These are phyloP conservation scores for Leccinum broughii DNA, from an alignment of 768 basidiomycete genomes.

Conservation along the genomic window DNA sequence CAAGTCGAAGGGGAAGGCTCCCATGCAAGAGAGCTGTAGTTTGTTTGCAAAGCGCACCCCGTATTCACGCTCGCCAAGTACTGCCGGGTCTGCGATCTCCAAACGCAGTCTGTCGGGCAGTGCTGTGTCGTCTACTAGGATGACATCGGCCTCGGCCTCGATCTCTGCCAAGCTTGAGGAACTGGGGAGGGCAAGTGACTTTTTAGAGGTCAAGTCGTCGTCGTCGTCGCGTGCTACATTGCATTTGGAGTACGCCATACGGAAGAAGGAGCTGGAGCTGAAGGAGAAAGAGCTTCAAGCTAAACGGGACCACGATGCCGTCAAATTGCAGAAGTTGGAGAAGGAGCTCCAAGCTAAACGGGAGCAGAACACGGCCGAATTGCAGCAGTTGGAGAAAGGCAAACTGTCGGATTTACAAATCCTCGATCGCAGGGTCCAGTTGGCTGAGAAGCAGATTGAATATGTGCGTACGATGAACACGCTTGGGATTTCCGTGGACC, in stretches of 20 bases:
- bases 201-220: background rate
- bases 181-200: background rate
- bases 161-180: background rate
- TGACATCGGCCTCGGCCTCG: background rate
- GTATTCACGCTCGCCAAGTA: background rate
- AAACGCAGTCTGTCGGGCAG: background rate
- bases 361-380: too few relatives aligned
- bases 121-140: background rate
- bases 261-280: constrained; percentile 3
- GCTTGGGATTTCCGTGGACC: too few relatives aligned
- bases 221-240: background rate
- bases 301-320: too few relatives aligned
- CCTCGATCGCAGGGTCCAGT: too few relatives aligned
- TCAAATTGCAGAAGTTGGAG: too few relatives aligned
- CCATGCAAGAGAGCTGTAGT: background rate
- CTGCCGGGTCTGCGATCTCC: background rate
- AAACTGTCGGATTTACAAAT: too few relatives aligned
- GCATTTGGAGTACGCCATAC: background rate
- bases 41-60: background rate
- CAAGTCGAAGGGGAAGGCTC: background rate
- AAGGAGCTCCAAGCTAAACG: too few relatives aligned
- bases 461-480: too few relatives aligned
- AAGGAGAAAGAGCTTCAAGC: background rate
- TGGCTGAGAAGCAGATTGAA: too few relatives aligned
- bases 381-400: too few relatives aligned